Base-by-base conservation (phyloP, 768 basidiomycete species). In the Termitomyces sp. region DNA sequence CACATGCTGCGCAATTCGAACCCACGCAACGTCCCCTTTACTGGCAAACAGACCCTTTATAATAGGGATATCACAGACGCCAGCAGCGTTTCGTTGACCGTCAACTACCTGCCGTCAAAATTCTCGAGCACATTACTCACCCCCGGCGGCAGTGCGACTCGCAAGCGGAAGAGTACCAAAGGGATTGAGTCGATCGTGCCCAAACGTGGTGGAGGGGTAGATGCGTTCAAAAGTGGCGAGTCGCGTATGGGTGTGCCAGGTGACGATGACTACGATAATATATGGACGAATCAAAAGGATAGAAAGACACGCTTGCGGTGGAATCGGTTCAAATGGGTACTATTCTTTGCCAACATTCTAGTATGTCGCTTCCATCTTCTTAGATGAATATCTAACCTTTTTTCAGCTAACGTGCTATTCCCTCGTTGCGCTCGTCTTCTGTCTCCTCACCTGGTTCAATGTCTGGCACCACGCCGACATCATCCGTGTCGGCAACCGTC, bases 281-380 rank as follows among this genome's bases (percentile, higher is more conserved):
- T 72, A n/a, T 66, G 71, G 61, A 58, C 59, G 48, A 62, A 58
- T 4, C 45, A 51, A 20, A 67, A 78, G 15, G 81, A 79, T 70
- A 74, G 75, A 62, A 72, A 76, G 49, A 69, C 64, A 53, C 74
- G 75, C 63, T 73, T 89, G 60, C 76, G 86, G 15, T 95, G 92
- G 92, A 94, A 86, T 69, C 82, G 78, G 63, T 94, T 94, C 81
- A 94, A 95, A 71, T 93, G 91, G 91, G 75, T 81, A 11, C 72
- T 94, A 4, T 88, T 94, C 71, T 48, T 84, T 51, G 76, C 88
- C 52, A 94, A 92, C 69, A 67, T 78, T 38, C 38, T 86, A 38
- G 79, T 79, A 57, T 47, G 76, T 66, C 6, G 4, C 31, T 29
- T 34, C 43, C 29, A 25, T 45, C 1, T 38, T n/a, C 40, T 32